Base-by-base conservation (phyloP, 1,284 basidiomycete species). In the Pseudozyma sp. region DNA sequence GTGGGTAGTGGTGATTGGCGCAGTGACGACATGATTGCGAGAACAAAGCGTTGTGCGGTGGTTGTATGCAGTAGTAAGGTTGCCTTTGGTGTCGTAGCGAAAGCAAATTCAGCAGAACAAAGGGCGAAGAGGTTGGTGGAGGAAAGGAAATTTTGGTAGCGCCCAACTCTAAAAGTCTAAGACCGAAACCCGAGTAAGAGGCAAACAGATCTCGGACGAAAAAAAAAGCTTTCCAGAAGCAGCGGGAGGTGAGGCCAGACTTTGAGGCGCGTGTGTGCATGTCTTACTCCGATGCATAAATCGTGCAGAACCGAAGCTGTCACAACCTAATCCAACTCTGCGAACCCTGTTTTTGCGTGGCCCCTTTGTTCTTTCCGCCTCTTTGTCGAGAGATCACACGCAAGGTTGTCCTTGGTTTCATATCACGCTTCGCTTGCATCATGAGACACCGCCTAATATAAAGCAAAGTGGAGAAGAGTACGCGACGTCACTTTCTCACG, bases 311-410 rank as follows among this genome's bases (percentile, higher is more conserved):
- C 61, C 68, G 59, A 70, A 58, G 38, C 68, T 70, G 68, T 70
- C 68, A 70, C 58, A 70, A 16, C 52, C 67, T 70, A 70, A 70
- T 70, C 68, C 50, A 70, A 64, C 18, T 60, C 50, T 54, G 68
- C 68, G 14, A 34, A 40, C 11, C 19, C 35, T 12, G 53, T 42
- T 14, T 38, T 9, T 34, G 19, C 35, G 25, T 31, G 19, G 36
- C 16, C 67, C 54, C 61, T 70, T 70, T 65, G 61, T 64, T 60
- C 55, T 34, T n/a, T 13, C 21, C 43, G 8, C 36, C 25, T 25
- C 25, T 50, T 39, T 18, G 13, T 14, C 11, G 39, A 18, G 35
- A 14, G 19, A 43, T 42, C 13, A 39, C 19, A 39, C 19, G 39
- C 25, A 31, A 31, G 3, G 3, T 31, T 31, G n/a, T 45, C 44